Base-by-base conservation (phyloP, 164 flowering plant genomes). In the Annona cherimola region DNA sequence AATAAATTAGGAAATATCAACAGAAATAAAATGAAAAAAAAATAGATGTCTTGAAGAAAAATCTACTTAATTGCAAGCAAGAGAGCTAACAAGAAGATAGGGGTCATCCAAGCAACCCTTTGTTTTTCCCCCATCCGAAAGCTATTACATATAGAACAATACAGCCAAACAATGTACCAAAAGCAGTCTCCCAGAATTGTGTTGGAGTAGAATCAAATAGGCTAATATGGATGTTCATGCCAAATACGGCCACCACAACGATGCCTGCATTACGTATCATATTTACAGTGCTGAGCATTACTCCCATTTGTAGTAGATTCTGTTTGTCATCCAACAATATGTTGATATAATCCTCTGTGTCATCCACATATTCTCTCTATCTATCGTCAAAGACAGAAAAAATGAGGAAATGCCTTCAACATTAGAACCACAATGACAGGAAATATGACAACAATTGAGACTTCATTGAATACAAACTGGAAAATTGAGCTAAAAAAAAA, bases 221-320 rank as follows among this genome's bases (percentile, higher is more conserved):
- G 4, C 41, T 7, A 14, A 79, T 81, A 0, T 41, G 18, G 40
- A 82, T 76, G 74, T 84, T 84, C 84, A 84, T 82, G 12, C 84
- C 83, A 63, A 82, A 76, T n/a, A 82, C 1, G 44, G 81, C 79
- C n/a, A 75, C 79, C 59, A 80, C 81, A 39, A 79, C 82, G 67
- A 79, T 82, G 42, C 77, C 81, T 1, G 76, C 82, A 65, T 71
- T 84, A 40, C 80, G 12, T 14, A 84, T 61, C 66, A 84, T 68
- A 66, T 71, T 82, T 57, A 80, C 82, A 20, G 83, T 77, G 50
- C 77, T 78, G 26, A 84, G 81, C 77, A 78, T 74, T 57, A 84
- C 87, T 70, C 85, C 87, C 87, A 82, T 82, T 66, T 84, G 83
- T 45, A 84, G 75, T 42, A 84, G 81, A 73, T 84, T 84, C 77